Evolutionary conservation across 2,329 filamentous ascomycete genomes (phyloP), one percentile per base, ranked within the genome.

Genomic region (Microdochium bolleyi): DNA sequence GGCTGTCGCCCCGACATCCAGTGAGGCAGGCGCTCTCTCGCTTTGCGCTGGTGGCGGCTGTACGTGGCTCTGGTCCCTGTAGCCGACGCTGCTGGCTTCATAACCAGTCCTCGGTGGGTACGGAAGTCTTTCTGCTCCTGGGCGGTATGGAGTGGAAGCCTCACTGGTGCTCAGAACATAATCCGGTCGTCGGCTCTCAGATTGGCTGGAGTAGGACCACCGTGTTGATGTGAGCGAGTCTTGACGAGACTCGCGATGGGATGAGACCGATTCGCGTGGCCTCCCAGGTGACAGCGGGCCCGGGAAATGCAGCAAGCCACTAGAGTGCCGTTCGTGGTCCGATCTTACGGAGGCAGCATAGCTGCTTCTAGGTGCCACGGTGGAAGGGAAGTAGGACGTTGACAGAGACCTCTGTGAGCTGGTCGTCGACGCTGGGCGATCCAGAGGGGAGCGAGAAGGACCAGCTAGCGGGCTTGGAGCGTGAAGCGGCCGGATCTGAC

Each of bases 311-410:
- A 62, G 16, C 64, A 54, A 3, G 80, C 76, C 21, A 70, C 67
- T 16, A 70, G 64, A 60, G 13, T 64, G 70, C 46, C 73, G 66
- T 24, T 76, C 74, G 11, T 69, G 59, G 19, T 78, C 72, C 38
- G 71, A 65, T 58, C 70, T 75, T 71, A 63, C 46, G 70, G 67
- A 13, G 65, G 59, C 48, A 63, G 61, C 8, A 62, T 56, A 30
- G 67, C 68, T 46, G 19, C 41, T 46, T 19, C 41, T 46, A 22
- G 41, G 41, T 5, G 41, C 22, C 9, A 46, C 41, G 16, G 41
- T 46, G 19, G 41, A 46, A 4, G 76, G 70, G 56, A 81, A 80
- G 62, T 79, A 80, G 14, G 76, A 77, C 3, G 67, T 69, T 16
- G 70, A 68, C 48, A 66, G 70, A 9, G 69, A 60, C 49, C 70